A percentile compares a stretch with the other conserved stretches of the same genome.
phyloP scores from a whole-genome alignment of 306 rosid genomes.

The Arachis hypogaea region DNA sequence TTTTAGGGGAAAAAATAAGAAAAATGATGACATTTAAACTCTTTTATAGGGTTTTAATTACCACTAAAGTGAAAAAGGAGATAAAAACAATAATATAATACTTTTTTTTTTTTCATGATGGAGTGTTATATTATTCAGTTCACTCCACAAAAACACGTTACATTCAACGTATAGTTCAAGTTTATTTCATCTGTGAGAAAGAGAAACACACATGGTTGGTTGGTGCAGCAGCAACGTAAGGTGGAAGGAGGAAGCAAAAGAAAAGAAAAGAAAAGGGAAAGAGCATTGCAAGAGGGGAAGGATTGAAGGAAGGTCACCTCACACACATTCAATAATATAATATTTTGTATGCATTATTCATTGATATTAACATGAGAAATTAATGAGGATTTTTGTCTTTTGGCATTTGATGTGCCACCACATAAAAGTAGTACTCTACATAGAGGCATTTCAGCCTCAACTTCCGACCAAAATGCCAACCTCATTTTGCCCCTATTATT shows the following conservation, averaged over 20 bases:
- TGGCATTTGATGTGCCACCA: slow-evolving; percentile 49
- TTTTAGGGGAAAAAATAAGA: slow-evolving; percentile 11
- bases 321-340: slow-evolving; percentile 45
- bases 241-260: slow-evolving; percentile 35
- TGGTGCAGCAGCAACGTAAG: slow-evolving; percentile 9
- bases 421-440: slow-evolving; percentile 39
- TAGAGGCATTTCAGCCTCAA: slow-evolving; percentile 37
- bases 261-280: slow-evolving; percentile 28
- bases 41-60: neutral
- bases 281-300: slow-evolving; percentile 13
- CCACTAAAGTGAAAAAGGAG: neutral
- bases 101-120: slow-evolving; percentile 29
- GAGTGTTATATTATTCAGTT: neutral
- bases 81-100: neutral
- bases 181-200: slow-evolving; percentile 28
- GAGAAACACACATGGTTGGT: slow-evolving; percentile 37
- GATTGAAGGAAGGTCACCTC: slow-evolving; percentile 51
- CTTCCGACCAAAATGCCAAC: slow-evolving; percentile 50
- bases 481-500: slow-evolving; percentile 39
- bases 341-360: slow-evolving; percentile 23
- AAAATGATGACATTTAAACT: slow-evolving; percentile 25
- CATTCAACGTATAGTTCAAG: slow-evolving; percentile 37
- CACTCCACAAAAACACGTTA: slow-evolving; percentile 31
- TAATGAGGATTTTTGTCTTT: slow-evolving; percentile 49
- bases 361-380: slow-evolving; percentile 9